These are phyloP conservation scores for Mortierella sp. DNA, from an alignment of 371 early-diverging fungal species.

Conservation along the genomic window DNA sequence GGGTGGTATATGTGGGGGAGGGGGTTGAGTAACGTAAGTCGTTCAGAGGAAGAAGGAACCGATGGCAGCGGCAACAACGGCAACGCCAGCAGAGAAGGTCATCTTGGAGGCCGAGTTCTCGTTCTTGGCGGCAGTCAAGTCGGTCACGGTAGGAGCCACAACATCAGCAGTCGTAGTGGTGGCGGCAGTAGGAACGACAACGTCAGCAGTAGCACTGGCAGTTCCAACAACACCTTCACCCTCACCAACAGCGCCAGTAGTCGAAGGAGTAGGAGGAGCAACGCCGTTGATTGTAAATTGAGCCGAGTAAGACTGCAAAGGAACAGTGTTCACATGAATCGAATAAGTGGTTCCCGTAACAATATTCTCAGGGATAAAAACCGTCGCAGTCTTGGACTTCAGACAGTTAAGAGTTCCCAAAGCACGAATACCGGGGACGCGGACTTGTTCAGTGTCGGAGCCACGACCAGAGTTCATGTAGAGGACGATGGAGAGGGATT, in stretches of 20 bases:
- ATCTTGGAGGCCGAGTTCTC: slow-evolving; percentile 13
- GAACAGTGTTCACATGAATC: slow-evolving; percentile 11
- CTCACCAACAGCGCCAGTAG: background rate
- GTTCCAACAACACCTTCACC: background rate
- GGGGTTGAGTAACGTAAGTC: no score
- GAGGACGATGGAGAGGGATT: slow-evolving; percentile 14
- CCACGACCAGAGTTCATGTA: slow-evolving; percentile 10
- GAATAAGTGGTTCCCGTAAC: slow-evolving; percentile 14
- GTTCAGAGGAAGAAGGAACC: background rate
- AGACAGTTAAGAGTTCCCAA: slow-evolving; percentile 18
- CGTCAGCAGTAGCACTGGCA: background rate
- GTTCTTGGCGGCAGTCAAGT: background rate
- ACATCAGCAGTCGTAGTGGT: background rate
- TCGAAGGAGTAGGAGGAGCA: background rate
- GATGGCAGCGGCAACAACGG: background rate
- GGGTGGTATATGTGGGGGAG: background rate
- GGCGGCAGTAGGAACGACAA: background rate
- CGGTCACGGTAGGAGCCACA: background rate
- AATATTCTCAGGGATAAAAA: slow-evolving; percentile 11
- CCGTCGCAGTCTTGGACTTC: slow-evolving; percentile 8
- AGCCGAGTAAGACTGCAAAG: slow-evolving; percentile 29
- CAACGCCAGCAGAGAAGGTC: background rate
- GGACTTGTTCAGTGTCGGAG: slow-evolving; percentile 13
- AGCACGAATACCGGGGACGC: slow-evolving; percentile 13
- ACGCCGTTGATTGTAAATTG: slow-evolving; percentile 17